Evolutionary conservation across 176 grass and related monocot genomes (phyloP).

Genomic region (Tillandsia fasciculata): DNA sequence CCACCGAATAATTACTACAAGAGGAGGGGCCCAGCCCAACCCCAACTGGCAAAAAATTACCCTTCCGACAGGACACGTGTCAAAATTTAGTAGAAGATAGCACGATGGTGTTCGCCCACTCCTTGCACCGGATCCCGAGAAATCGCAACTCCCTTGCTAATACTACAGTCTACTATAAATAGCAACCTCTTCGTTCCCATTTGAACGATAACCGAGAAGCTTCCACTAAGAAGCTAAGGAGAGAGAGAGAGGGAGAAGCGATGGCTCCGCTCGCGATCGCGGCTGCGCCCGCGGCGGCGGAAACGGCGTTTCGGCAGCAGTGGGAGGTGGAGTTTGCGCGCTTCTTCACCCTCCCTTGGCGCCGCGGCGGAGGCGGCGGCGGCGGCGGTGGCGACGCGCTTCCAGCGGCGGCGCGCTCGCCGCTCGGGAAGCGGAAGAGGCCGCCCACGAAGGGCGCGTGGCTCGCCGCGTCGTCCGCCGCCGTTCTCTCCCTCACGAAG

Average conservation of each 20-base stretch:
- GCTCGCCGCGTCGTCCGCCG: slow-evolving; percentile 30
- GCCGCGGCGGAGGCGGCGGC: not conserved
- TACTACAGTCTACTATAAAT: not conserved
- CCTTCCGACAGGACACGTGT: no score
- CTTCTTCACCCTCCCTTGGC: slow-evolving; percentile 42
- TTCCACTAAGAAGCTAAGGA: not conserved
- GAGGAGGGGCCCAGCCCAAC: no score
- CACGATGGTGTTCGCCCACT: not conserved
- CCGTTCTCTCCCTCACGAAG: slow-evolving; percentile 24
- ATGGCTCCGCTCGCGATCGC: not conserved
- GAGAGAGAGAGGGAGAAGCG: not conserved
- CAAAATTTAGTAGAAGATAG: no score
- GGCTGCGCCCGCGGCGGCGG: no score
- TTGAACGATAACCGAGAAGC: not conserved
- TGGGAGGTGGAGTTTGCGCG: slow-evolving; percentile 59
- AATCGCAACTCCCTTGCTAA: not conserved
- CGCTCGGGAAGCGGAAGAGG: slow-evolving; percentile 17
- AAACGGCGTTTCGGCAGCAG: slow-evolving; percentile 6
- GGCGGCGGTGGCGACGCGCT: not conserved
- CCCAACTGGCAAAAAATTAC: no score
- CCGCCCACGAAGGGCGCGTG: slow-evolving; percentile 36
- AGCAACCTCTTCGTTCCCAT: not conserved
- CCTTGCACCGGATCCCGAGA: not conserved
- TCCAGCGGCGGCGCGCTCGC: slow-evolving; percentile 25
- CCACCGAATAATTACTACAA: no score